Evolutionary conservation across 257 asterid genomes (phyloP).

Genomic region (Solanum sparsipilum): DNA sequence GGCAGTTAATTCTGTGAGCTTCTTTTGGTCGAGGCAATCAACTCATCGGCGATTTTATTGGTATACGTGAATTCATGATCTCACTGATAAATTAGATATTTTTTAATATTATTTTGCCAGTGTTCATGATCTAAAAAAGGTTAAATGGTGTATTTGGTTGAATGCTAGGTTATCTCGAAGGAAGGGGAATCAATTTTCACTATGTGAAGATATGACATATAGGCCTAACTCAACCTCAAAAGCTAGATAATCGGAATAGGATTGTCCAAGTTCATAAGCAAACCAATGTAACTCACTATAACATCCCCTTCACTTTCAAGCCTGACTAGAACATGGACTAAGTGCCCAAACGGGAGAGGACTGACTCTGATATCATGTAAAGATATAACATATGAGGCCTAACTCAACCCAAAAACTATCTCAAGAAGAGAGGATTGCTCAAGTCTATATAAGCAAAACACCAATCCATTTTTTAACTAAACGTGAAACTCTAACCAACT

Average conservation of each 20-base stretch:
- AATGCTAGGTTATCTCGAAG: neutral
- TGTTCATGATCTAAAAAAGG: neutral
- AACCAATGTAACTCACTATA: neutral
- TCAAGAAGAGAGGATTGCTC: too few relatives aligned
- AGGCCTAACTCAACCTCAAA: neutral
- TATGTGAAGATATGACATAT: neutral
- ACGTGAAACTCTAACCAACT: neutral
- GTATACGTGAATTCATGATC: neutral
- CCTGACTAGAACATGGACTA: neutral
- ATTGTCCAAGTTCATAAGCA: neutral
- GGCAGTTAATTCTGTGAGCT: neutral
- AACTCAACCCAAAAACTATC: neutral
- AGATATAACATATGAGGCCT: too few relatives aligned
- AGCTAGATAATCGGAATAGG: neutral
- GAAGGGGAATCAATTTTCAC: neutral
- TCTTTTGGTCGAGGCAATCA: constrained; percentile 13
- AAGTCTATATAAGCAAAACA: neutral
- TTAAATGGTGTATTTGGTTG: too few relatives aligned
- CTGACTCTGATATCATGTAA: neutral
- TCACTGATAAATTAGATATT: neutral
- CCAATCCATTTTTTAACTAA: too few relatives aligned
- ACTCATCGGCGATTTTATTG: neutral
- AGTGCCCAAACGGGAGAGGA: neutral
- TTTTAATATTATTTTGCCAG: too few relatives aligned
- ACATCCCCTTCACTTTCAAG: neutral